These are phyloP conservation scores for Solanum chilense DNA, from an alignment of 257 asterid species.

Conservation along the genomic window DNA sequence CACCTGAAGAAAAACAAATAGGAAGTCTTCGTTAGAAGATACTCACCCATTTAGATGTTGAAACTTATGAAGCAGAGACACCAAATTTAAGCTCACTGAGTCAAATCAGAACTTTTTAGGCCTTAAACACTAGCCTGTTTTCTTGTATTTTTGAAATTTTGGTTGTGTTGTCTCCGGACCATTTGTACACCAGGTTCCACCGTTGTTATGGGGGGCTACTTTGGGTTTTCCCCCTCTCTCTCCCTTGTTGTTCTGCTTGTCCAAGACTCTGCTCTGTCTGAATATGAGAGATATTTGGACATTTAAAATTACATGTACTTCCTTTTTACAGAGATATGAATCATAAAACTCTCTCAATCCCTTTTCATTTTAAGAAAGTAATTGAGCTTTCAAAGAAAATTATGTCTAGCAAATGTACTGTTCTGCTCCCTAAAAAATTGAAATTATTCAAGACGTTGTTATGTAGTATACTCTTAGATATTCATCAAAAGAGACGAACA, in stretches of 20 bases:
- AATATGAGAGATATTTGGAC: not conserved
- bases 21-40: no score
- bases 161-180: not conserved
- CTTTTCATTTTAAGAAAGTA: not conserved
- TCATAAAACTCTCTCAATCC: not conserved
- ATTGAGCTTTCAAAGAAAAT: not conserved
- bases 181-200: not conserved
- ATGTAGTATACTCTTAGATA: no score
- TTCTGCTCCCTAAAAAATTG: no score
- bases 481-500: no score
- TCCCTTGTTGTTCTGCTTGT: not conserved
- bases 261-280: not conserved
- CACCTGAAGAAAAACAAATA: not conserved
- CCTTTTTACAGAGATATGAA: not conserved
- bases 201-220: not conserved
- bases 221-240: not conserved
- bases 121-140: not conserved
- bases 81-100: not conserved
- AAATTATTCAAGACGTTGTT: no score
- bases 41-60: not conserved
- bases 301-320: not conserved
- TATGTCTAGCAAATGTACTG: no score
- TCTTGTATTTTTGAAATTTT: no score
- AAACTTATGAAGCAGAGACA: not conserved
- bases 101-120: not conserved